Conservation (phyloP, 2,329 filamentous ascomycete species). For the Ophiostoma ulmi region DNA sequence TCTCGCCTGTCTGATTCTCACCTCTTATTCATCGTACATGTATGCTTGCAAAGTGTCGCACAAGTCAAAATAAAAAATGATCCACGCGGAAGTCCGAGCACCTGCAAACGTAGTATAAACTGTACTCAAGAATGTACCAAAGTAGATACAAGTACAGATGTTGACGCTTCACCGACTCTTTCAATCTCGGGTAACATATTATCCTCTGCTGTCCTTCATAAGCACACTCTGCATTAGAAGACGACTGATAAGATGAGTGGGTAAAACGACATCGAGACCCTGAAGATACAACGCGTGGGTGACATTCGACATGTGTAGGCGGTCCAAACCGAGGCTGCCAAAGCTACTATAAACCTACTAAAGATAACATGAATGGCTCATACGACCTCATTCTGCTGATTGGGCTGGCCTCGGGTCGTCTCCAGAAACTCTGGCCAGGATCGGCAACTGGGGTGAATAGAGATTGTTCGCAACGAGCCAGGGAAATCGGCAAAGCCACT, state of each 20-base stretch:
- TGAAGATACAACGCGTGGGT: background rate
- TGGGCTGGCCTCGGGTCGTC: background rate
- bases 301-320: background rate
- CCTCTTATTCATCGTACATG: background rate
- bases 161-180: background rate
- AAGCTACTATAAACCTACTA: too few species aligned
- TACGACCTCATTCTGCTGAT: background rate
- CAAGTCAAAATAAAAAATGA: background rate
- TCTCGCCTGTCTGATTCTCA: background rate
- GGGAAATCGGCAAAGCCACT: background rate
- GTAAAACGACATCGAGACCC: background rate
- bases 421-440: background rate
- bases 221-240: too few species aligned
- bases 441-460: background rate
- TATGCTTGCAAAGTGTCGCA: background rate
- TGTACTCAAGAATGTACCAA: background rate
- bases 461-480: background rate
- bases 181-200: background rate
- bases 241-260: background rate
- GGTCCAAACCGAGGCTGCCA: background rate
- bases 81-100: slow-evolving; percentile 3
- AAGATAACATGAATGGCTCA: background rate
- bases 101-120: background rate
- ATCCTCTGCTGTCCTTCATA: background rate
- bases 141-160: background rate